phyloP scores from a whole-genome alignment of 495 filamentous ascomycete genomes.

The Aspergillus kassunensis region DNA sequence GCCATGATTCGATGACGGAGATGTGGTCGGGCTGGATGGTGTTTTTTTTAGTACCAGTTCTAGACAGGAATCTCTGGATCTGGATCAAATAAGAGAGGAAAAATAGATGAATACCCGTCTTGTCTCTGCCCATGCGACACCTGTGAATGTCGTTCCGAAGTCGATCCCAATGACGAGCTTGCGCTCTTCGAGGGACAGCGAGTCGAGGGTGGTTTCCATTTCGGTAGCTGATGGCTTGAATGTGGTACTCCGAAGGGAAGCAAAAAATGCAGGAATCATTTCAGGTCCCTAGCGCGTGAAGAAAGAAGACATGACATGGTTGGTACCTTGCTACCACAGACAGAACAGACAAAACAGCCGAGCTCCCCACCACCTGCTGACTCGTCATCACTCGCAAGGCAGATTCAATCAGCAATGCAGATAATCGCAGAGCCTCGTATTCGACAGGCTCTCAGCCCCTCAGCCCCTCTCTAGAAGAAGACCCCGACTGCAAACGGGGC shows the following conservation, averaged over 20 bases:
- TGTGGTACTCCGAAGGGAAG: no score
- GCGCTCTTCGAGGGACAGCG: slow-evolving; percentile 9
- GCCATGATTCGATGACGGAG: slow-evolving; percentile 18
- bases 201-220: slow-evolving; percentile 3
- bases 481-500: no score
- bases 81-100: slow-evolving; percentile 15
- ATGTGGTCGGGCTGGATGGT: slow-evolving; percentile 21
- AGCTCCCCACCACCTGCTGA: no score
- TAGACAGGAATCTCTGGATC: slow-evolving; percentile 16
- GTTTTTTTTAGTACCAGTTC: not conserved
- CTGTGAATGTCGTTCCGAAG: slow-evolving; percentile 49
- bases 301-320: no score
- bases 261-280: no score
- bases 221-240: no score
- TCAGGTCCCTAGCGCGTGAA: no score
- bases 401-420: no score
- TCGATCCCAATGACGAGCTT: slow-evolving; percentile 35
- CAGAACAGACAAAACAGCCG: no score
- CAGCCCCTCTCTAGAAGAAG: no score
- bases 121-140: slow-evolving; percentile 44
- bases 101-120: slow-evolving; percentile 5
- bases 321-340: no score
- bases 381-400: no score
- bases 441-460: not conserved
- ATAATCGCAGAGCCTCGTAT: not conserved